phyloP scores from a whole-genome alignment of 2,329 filamentous ascomycete genomes.

The Hymenoscyphus fructigenus region DNA sequence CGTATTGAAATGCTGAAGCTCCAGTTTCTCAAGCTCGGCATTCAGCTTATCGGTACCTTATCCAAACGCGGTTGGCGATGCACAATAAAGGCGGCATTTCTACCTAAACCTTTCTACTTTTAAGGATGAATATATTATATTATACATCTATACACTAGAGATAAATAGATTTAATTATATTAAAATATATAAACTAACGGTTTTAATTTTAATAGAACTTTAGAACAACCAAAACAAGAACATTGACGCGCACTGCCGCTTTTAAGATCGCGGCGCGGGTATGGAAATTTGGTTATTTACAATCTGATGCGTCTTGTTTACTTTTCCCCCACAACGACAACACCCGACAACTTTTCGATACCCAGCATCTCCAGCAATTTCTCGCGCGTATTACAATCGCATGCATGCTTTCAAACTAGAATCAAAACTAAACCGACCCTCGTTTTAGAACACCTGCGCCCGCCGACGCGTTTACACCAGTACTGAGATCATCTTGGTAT shows the following conservation, averaged over 20 bases:
- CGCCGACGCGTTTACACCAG: constrained; percentile 10
- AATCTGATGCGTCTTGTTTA: no score
- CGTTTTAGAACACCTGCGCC: background rate
- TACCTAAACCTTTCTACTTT: no score
- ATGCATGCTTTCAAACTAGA: background rate
- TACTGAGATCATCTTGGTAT: background rate
- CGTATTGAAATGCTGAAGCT: constrained; percentile 10
- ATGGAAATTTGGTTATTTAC: background rate
- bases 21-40: constrained; percentile 4
- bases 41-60: constrained; percentile 16
- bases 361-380: constrained; percentile 7
- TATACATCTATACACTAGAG: no score
- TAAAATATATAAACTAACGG: no score
- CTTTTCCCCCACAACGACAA: background rate
- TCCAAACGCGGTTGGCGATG: constrained; percentile 22
- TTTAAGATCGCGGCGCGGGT: no score
- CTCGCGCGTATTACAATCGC: constrained; percentile 17
- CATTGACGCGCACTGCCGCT: no score
- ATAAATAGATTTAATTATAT: no score
- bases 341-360: constrained; percentile 16
- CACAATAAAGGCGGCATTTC: no score
- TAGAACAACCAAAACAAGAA: no score
- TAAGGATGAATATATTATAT: no score
- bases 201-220: constrained; percentile 9
- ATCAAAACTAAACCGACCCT: background rate